Base-by-base conservation (phyloP, 495 filamentous ascomycete genomes). In the Paragyromitra xinjiangensis region DNA sequence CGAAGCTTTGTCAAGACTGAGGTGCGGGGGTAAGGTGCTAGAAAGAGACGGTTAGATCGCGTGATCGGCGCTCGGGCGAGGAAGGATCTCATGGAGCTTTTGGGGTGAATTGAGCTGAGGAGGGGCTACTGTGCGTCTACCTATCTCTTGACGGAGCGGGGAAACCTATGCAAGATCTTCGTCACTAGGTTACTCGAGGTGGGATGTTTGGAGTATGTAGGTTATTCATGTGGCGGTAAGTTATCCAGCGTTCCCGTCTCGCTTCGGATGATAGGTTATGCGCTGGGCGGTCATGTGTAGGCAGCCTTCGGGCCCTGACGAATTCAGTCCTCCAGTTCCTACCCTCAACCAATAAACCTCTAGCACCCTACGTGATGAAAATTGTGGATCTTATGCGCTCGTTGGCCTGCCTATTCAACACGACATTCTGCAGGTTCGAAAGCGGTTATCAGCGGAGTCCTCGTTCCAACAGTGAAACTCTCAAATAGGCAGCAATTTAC, bases 21-120 rank as follows among this genome's bases (percentile, higher is more conserved):
- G 42, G 59, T 77, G 77, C 75, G 77, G 77, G 75, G 75, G 76
- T 71, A 61, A 14, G 67, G 51, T 9, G 62, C 39, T 39, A 65
- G 61, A 63, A 71, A 44, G 22, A 61, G 50, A 73, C 69, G 67
- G 69, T 48, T 79, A 61, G 75, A 79, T 78, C 77, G 77, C 68
- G 74, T 73, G 67, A 79, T 78, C 77, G 75, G 75, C 74, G 53
- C 12, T 26, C 59, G 40, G 55, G 37, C 22, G 16, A 73, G 61
- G 50, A 72, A 79, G 26, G 50, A 34, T 44, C 77, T 79, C 77
- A 79, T 79, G 9, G 62, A 79, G 59, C 51, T 78, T 50, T 24
- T 34, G 51, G 29, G 48, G 42, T 39, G 59, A 11, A 62, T 53
- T 64, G 44, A 29, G 53, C 37, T 71, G 58, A 64, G 48, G 42